Evolutionary conservation across 2,329 filamentous ascomycete species (phyloP), one percentile per base, ranked within the genome.

Genomic region (Esteya vermicola): DNA sequence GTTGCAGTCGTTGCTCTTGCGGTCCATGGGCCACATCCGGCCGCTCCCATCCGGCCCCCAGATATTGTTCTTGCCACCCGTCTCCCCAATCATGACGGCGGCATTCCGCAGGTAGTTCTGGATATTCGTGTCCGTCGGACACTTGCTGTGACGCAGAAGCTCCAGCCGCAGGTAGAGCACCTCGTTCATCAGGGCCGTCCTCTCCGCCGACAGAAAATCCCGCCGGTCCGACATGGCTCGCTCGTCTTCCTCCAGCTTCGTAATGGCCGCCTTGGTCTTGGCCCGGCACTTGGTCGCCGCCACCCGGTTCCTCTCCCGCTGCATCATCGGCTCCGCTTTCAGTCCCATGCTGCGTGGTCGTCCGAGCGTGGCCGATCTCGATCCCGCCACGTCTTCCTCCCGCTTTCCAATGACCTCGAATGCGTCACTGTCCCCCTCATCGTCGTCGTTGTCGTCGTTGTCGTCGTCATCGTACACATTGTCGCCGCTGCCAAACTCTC

Each of bases 211-310:
- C 4, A 58, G 49, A 13, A 38, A 30, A 4, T 41, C 36, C 23
- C 47, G 47, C 36, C 47, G 45, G 9, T 38, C 31, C 14, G 44
- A 42, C 14, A 47, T 39, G 2, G 39, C 42, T 4, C 42, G 38
- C 36, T 52, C 52, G 8, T 48, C 42, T 20, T 49, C 47, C 39
- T 54, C 48, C 9, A 57, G 47, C 20, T 52, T 45, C 8, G 44
- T 45, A 9, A 46, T 42, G 9, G 50, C 50, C 1, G 48, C 47
- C 33, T 52, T 54, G 10, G 50, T 51, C 40, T 56, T 57, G 20
- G 49, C 51, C 9, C 56, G 51, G 48, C 52, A 57, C 33, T 51
- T 52, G 22, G 45, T 52, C 1, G 55, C 56, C 0, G 54, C 55
- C 2, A 45, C 40, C 4, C 54, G 52, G 45, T 56, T 57, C 26